Conservation (phyloP, 2,329 filamentous ascomycete species). For the Alternaria sp. region DNA sequence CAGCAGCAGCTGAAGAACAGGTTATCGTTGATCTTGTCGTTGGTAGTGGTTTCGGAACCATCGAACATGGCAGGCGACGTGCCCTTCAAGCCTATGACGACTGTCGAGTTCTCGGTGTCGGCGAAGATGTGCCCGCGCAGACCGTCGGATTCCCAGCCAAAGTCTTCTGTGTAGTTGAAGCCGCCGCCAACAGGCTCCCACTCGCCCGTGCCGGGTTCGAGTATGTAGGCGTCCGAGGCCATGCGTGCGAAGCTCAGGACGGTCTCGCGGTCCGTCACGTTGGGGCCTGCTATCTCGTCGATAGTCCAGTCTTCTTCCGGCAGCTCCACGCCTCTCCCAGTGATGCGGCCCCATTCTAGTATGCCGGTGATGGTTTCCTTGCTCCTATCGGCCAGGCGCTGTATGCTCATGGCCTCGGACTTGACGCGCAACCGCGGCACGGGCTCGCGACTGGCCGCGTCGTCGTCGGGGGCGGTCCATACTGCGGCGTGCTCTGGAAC, state of each 20-base stretch:
- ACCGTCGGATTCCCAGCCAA: constrained; percentile 91
- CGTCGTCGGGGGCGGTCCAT: constrained; percentile 67
- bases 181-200: constrained; percentile 75
- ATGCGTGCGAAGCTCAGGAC: constrained; percentile 85
- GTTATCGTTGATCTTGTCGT: constrained; percentile 98
- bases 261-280: constrained; percentile 84
- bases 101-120: constrained; percentile 81
- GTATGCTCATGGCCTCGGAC: constrained; percentile 72
- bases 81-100: constrained; percentile 92
- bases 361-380: constrained; percentile 79
- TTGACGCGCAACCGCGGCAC: constrained; percentile 58
- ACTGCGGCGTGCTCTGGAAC: constrained; percentile 67
- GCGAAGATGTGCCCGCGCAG: constrained; percentile 91
- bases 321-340: constrained; percentile 70
- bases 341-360: constrained; percentile 72
- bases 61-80: constrained; percentile 90
- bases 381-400: constrained; percentile 80
- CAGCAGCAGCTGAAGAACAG: constrained; percentile 98
- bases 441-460: constrained; percentile 44
- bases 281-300: constrained; percentile 78
- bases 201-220: constrained; percentile 71
- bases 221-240: constrained; percentile 87
- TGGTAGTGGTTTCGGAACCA: constrained; percentile 94
- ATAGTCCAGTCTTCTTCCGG: constrained; percentile 80
- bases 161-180: constrained; percentile 86